A percentile compares a stretch with the other conserved stretches of the same genome.
These are phyloP conservation scores for Crithidia thermophila DNA, from an alignment of 208 protist genomes.

Conservation along the genomic window DNA sequence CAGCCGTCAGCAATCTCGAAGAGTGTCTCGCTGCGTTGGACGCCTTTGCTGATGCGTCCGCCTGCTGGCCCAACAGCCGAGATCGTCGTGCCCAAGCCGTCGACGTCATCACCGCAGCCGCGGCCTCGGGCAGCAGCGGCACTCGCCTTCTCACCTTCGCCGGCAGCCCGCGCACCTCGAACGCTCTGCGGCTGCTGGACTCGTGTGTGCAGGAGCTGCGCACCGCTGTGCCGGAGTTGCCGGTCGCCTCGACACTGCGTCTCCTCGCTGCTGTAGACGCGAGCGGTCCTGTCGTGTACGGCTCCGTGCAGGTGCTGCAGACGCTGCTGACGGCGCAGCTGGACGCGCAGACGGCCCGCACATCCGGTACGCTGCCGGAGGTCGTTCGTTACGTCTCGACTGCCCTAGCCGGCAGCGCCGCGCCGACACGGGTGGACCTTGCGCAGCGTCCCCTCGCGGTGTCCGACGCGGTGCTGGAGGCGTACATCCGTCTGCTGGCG, in stretches of 20 bases:
- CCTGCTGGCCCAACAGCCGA: constrained; percentile 9
- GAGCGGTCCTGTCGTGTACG: neutral
- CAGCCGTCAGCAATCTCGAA: too few species aligned
- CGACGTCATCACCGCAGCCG: neutral
- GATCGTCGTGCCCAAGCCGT: neutral
- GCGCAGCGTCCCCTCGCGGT: constrained; percentile 12
- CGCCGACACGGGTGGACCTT: neutral
- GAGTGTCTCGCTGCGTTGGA: neutral
- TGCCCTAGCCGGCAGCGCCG: neutral
- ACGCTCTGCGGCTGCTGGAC: constrained; percentile 10
- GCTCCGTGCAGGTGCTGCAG: constrained; percentile 11
- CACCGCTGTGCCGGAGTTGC: neutral
- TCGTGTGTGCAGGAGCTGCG: constrained; percentile 16
- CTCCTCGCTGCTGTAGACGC: constrained; percentile 20
- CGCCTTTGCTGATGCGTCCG: neutral
- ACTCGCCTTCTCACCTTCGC: neutral
- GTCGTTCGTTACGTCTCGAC: constrained; percentile 19
- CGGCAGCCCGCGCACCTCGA: neutral
- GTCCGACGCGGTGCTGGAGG: constrained; percentile 61
- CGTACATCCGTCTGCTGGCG: constrained; percentile 54
- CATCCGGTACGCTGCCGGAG: constrained; percentile 9
- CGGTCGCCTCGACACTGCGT: constrained; percentile 5
- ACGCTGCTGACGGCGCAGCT: constrained; percentile 12
- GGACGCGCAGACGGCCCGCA: constrained; percentile 8
- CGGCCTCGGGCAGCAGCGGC: neutral